Conservation (phyloP, 2,329 filamentous ascomycete species). For the Arthrobotrys musiformis region DNA sequence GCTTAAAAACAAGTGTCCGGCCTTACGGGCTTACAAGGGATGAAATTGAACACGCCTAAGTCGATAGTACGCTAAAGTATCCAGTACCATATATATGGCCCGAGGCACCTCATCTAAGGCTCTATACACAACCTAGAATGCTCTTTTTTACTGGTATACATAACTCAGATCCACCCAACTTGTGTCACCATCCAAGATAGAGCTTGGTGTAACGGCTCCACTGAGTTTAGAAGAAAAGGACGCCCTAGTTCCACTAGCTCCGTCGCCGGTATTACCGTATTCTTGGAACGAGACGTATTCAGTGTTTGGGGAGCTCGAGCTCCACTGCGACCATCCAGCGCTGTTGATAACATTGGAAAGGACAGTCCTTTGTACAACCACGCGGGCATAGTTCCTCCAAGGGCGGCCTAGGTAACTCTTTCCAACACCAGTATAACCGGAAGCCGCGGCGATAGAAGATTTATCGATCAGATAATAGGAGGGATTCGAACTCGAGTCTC, state of each 20-base stretch:
- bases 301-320: slow-evolving; percentile 65
- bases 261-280: slow-evolving; percentile 70
- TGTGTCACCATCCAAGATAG: slow-evolving; percentile 64
- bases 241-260: slow-evolving; percentile 68
- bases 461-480: slow-evolving; percentile 70
- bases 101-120: not conserved
- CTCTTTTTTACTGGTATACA: slow-evolving; percentile 58
- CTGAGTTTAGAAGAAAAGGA: slow-evolving; percentile 29
- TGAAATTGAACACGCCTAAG: too few relatives aligned
- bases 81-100: too few relatives aligned
- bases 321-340: slow-evolving; percentile 71
- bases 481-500: slow-evolving; percentile 62
- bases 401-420: slow-evolving; percentile 68
- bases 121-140: not conserved
- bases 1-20: too few relatives aligned
- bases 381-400: slow-evolving; percentile 67
- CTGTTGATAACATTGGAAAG: slow-evolving; percentile 70
- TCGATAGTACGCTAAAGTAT: too few relatives aligned
- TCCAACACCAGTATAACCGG: slow-evolving; percentile 63
- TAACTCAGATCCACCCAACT: slow-evolving; percentile 65
- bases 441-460: slow-evolving; percentile 64
- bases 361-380: slow-evolving; percentile 67
- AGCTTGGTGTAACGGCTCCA: slow-evolving; percentile 17
- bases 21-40: too few relatives aligned
- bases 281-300: slow-evolving; percentile 70